Conservation (phyloP, 148 eudicot species). For the Rhododendron henanense region DNA sequence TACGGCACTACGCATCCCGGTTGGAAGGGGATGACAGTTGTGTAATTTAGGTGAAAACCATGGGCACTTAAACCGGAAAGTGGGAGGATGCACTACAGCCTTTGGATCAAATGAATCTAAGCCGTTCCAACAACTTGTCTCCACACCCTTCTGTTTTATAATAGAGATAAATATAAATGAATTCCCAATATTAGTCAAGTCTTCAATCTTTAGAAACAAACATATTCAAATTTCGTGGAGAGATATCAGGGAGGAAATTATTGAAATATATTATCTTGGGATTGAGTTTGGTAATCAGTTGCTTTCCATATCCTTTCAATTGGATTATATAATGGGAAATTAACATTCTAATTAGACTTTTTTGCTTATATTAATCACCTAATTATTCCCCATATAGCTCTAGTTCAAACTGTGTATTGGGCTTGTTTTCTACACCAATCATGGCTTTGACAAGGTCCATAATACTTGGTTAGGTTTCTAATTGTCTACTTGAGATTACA, state of each 20-base stretch:
- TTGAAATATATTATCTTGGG: slow-evolving; percentile 3
- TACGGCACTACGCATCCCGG: too few species aligned
- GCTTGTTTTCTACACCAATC: not conserved
- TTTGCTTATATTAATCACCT: not conserved
- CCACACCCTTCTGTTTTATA: too few species aligned
- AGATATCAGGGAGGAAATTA: not conserved
- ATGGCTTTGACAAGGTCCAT: not conserved
- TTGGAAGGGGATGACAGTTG: too few species aligned
- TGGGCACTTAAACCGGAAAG: too few species aligned
- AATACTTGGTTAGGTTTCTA: not conserved
- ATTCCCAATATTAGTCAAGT: not conserved
- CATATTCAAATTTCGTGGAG: not conserved
- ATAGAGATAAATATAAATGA: too few species aligned
- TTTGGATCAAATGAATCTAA: too few species aligned
- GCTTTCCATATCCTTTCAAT: slow-evolving; percentile 11
- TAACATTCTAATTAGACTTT: slow-evolving; percentile 12
- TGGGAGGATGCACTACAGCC: too few species aligned
- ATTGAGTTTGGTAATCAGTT: slow-evolving; percentile 19
- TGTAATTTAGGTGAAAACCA: too few species aligned
- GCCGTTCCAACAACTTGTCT: too few species aligned
- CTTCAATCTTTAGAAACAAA: not conserved
- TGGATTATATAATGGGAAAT: not conserved
- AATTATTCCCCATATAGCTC: not conserved
- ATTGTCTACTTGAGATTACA: not conserved
- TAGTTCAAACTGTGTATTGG: not conserved